Base-by-base conservation (phyloP, 2,329 filamentous ascomycete species). In the Pezicula rhizophila region DNA sequence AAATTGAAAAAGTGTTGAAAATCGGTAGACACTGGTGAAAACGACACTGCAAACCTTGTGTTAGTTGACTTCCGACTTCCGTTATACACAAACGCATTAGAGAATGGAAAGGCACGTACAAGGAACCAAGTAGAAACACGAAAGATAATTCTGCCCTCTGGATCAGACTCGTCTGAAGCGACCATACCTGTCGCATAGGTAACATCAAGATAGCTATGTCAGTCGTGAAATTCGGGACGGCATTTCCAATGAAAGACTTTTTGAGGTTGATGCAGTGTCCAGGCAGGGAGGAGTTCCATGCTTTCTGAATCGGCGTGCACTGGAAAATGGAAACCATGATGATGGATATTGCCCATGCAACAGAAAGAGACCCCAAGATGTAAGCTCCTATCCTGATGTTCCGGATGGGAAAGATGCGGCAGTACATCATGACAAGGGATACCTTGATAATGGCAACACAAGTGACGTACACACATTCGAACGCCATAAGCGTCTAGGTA, bases 161-260 rank as follows among this genome's bases (percentile, higher is more conserved):
- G 14, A 54, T 42, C 8, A 51, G n/a, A 8, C 49, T 62, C 2
- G 58, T 60, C 26, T 64, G 59, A 35, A 67, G 52, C 26, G 49
- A 56, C 60, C 59, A 67, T 10, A 68, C 60, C 46, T 65, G 57
- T 5, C 52, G 53, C 20, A 67, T 48, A 8, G 63, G 64, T 49
- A 67, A 44, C 8, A 50, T 51, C 39, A 71, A 51, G 46, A 71
- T 70, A 39, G 61, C 59, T 1, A 68, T 46, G 49, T 71, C 68
- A 7, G 64, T 68, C n/a, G 66, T 38, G 43, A 71, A 68, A 44
- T 70, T 71, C 4, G 70, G 69, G 0, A 73, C 62, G 4, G 66
- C 66, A 55, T 73, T 73, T n/a, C 67, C 69, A 43, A 74, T 66
- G 44, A 74, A 71, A 3, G 61, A 65, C 2, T 52, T 62, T 54